Conservation (phyloP, 179 eudicot genomes). For the Camellia oleifera region DNA sequence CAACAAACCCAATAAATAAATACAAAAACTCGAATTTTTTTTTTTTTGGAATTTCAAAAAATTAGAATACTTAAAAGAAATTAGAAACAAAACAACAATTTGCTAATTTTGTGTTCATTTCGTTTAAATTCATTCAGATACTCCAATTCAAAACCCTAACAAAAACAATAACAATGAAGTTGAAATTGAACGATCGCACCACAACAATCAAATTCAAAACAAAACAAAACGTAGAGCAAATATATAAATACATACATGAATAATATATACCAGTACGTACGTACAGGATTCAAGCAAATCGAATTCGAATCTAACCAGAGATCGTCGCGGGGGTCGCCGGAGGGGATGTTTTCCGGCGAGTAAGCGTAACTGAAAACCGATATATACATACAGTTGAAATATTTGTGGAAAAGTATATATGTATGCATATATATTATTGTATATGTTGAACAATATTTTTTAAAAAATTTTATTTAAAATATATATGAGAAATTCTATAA, state of each 20-base stretch:
- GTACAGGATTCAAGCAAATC: neutral
- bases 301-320: neutral
- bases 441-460: too few relatives aligned
- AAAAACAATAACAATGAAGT: neutral
- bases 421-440: neutral
- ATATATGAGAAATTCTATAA: too few relatives aligned
- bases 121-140: neutral
- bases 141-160: neutral
- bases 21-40: too few relatives aligned
- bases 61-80: neutral
- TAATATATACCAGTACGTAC: neutral
- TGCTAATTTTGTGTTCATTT: too few relatives aligned
- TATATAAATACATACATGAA: neutral
- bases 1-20: too few relatives aligned
- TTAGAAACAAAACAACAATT: neutral
- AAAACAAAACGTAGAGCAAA: neutral
- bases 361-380: neutral
- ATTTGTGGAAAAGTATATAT: neutral
- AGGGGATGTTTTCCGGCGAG: neutral
- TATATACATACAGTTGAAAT: neutral
- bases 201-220: neutral
- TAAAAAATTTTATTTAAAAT: too few relatives aligned
- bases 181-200: neutral
- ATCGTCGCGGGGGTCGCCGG: neutral
- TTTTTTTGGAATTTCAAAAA: too few relatives aligned